phyloP scores from a whole-genome alignment of 2,329 filamentous ascomycete genomes.

The Colletotrichum euphorbiae region DNA sequence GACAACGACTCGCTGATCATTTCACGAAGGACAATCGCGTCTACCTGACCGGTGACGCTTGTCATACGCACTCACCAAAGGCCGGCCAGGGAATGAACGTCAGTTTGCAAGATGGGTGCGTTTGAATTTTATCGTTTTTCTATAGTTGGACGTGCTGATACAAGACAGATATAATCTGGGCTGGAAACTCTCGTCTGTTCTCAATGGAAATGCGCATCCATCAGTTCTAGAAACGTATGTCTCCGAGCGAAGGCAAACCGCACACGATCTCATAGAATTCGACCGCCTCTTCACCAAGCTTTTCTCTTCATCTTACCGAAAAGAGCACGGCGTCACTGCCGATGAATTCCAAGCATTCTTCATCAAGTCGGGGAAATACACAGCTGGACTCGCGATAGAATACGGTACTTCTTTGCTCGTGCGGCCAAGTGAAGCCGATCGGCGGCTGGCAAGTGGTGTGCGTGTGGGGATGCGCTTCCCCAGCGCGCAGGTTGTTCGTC shows the following conservation, averaged over 20 bases:
- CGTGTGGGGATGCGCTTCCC: conserved; percentile 67
- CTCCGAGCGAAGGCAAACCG: conserved; percentile 84
- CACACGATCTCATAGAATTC: conserved; percentile 85
- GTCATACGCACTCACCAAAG: conserved; percentile 81
- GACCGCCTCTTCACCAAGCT: conserved; percentile 91
- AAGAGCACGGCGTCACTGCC: conserved; percentile 53
- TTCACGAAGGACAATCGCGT: conserved; percentile 76
- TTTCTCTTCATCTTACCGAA: conserved; percentile 70
- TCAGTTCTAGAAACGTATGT: conserved; percentile 87
- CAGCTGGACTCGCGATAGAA: conserved; percentile 66
- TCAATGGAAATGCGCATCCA: conserved; percentile 80
- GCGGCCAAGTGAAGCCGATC: conserved; percentile 44
- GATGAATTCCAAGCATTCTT: conserved; percentile 68
- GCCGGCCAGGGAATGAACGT: conserved; percentile 86
- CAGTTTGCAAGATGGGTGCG: conserved; percentile 77
- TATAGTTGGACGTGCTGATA: too few relatives aligned
- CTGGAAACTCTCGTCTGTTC: conserved; percentile 95
- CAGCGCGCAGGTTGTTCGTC: conserved; percentile 68
- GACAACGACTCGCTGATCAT: conserved; percentile 76
- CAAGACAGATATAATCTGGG: conserved; percentile 74
- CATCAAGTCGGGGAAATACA: conserved; percentile 67
- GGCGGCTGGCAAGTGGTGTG: conserved; percentile 54
- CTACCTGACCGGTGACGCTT: conserved; percentile 81
- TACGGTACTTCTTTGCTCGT: conserved; percentile 66
- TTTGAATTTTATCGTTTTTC: too few relatives aligned